Evolutionary conservation across 305 asterid genomes (phyloP), one percentile per base, ranked within the genome.

Genomic region (Rubia tinctorum): DNA sequence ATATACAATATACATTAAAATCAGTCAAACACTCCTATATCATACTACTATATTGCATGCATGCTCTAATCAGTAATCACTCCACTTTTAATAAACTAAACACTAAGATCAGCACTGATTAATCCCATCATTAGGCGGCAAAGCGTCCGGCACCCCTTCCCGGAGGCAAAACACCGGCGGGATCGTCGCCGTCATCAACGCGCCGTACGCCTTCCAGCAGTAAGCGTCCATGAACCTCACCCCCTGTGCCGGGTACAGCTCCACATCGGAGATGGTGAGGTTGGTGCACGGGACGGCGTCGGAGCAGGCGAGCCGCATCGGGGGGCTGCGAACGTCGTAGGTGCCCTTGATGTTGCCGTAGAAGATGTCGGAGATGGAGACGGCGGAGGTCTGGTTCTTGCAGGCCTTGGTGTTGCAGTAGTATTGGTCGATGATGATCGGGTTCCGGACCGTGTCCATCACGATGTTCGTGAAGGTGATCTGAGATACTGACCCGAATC

Each of bases 161-260:
- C 80, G 51, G 86, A 93, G 69, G 84, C 98, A 93, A 59, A 80
- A 78, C 10, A 88, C 84, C 23, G 97, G 96, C 45, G 98, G 98
- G 66, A 90, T 79, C 0, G 90, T 91, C 43, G 84, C 20, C 12
- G 87, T 83, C 67, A 56, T 76, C 13, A 60, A 72, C 40, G 78
- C 86, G 18, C 97, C 98, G 72, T 88, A 93, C 0, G 96, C 98
- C 72, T 89, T 88, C 97, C 97, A 93, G 71, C 98, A 93, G 56
- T 80, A 89, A 9, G 98, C 93, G 64, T 87, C 89, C 82, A 78
- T 34, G 4, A 88, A 74, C 10, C 25, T 81, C 69, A 73, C 78
- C 0, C 96, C 94, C 66, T 77, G 82, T 0, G 89, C 81, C n/a
- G 98, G 98, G 40, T 73, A 78, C 67, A 92, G 66, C 80, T 92